Evolutionary conservation across 2,329 filamentous ascomycete genomes (phyloP), one percentile per base, ranked within the genome.

Genomic region (Aspergillus sp.): DNA sequence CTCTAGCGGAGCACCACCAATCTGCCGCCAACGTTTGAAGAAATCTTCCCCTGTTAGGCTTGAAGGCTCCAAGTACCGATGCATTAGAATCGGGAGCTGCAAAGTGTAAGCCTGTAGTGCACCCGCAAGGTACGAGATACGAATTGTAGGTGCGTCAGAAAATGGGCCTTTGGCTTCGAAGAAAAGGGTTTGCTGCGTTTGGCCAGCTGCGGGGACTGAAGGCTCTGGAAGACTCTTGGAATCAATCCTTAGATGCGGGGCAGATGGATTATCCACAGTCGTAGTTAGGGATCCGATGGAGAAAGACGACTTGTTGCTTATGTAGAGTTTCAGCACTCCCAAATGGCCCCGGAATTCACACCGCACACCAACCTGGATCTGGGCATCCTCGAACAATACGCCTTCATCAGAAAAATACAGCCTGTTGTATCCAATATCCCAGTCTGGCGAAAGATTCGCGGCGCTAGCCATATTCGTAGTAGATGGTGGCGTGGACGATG

Each of bases 11-110:
- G 86, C 85, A 5, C 90, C 91, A 12, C 95, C 95, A 66, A 99
- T 98, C 77, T 99, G 95, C 81, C 96, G 96, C 95, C 95, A 99
- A 51, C 96, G 84, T 81, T 96, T 97, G 84, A 99, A 99, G 77
- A 98, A 99, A 71, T 99, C 95, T 52, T 99, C 95, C 0, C 89
- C 86, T 6, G 85, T 85, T 39, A 99, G 80, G 56, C 95, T 89
- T 0, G 95, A 93, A 0, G 90, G 86, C 62, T 97, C 93, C 92
- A 98, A 97, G 71, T 96, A 99, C 73, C 97, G 96, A 76, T 98
- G 93, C 53, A 93, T 85, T 0, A 90, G 81, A 4, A 99, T 85
- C 0, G 95, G 95, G 4, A 99, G 82, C 73, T 96, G 93, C 41
- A 99, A 80, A 0, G 95, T 99, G 39, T 98, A 80, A 1, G 91